These are phyloP conservation scores for Rugonectria rugulosa DNA, from an alignment of 2,329 filamentous ascomycete genomes.

Conservation along the genomic window DNA sequence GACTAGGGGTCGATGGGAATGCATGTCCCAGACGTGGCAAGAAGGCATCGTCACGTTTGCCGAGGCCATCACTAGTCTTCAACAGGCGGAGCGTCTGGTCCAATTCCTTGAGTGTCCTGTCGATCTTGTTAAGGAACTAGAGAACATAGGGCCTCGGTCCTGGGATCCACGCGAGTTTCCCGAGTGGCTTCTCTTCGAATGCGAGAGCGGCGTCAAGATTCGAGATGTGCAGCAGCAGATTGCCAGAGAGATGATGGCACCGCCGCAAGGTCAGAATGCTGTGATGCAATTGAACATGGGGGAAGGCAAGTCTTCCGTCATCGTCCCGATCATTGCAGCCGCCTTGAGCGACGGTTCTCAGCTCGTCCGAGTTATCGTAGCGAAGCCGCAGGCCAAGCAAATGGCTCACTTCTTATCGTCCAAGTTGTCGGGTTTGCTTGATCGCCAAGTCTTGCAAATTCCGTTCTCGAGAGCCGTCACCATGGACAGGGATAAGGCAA, in stretches of 20 bases:
- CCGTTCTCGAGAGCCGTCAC: slow-evolving; percentile 64
- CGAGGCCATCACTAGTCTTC: slow-evolving; percentile 47
- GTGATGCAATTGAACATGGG: slow-evolving; percentile 77
- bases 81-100: slow-evolving; percentile 53
- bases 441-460: slow-evolving; percentile 61
- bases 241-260: slow-evolving; percentile 62
- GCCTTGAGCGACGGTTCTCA: slow-evolving; percentile 57
- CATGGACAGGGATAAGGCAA: slow-evolving; percentile 42
- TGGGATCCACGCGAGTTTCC: slow-evolving; percentile 62
- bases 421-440: slow-evolving; percentile 61
- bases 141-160: slow-evolving; percentile 60
- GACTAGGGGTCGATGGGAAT: slow-evolving; percentile 32
- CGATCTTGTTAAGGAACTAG: slow-evolving; percentile 51
- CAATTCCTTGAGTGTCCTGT: slow-evolving; percentile 25
- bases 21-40: slow-evolving; percentile 45
- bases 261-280: slow-evolving; percentile 50
- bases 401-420: slow-evolving; percentile 52
- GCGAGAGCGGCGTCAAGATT: slow-evolving; percentile 69
- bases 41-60: slow-evolving; percentile 49
- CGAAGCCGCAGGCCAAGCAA: slow-evolving; percentile 68
- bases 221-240: slow-evolving; percentile 66
- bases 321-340: slow-evolving; percentile 69
- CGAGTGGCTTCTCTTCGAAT: slow-evolving; percentile 69
- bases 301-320: slow-evolving; percentile 73
- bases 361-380: slow-evolving; percentile 66